These are phyloP conservation scores for Protomyces gravidus DNA, from an alignment of 1,139 yeast genomes.

Conservation along the genomic window DNA sequence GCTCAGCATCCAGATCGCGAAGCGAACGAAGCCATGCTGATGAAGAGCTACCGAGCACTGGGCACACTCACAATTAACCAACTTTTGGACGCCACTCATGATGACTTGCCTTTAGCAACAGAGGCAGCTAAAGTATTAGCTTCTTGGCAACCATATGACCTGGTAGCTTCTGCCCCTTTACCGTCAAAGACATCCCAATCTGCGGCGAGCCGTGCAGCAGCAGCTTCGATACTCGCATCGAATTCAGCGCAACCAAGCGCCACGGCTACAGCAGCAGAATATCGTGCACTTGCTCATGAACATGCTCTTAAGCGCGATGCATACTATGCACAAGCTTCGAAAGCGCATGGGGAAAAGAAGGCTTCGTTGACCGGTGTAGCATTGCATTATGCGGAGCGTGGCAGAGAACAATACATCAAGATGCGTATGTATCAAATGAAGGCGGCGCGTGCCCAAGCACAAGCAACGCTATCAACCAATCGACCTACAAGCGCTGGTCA, in stretches of 20 bases:
- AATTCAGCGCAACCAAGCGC: no score
- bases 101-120: background rate
- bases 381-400: constrained; percentile 26
- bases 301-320: constrained; percentile 16
- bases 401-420: constrained; percentile 22
- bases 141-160: constrained; percentile 13
- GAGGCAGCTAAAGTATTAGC: constrained; percentile 16
- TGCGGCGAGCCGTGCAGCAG: background rate
- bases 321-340: constrained; percentile 26
- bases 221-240: background rate
- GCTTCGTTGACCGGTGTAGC: constrained; percentile 27
- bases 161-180: background rate
- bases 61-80: background rate
- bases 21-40: background rate
- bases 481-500: background rate
- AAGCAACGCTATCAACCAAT: background rate
- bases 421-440: constrained; percentile 12
- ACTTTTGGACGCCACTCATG: constrained; percentile 9
- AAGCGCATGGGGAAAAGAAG: constrained; percentile 20
- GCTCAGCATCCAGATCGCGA: constrained; percentile 1
- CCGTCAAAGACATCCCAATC: background rate
- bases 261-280: constrained; percentile 15
- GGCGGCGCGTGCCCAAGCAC: constrained; percentile 14
- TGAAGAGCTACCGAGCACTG: constrained; percentile 4
- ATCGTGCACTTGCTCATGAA: constrained; percentile 26